Evolutionary conservation across 2,329 filamentous ascomycete genomes (phyloP), one percentile per base, ranked within the genome.

Genomic region (Myriosclerotinia scirpicola): DNA sequence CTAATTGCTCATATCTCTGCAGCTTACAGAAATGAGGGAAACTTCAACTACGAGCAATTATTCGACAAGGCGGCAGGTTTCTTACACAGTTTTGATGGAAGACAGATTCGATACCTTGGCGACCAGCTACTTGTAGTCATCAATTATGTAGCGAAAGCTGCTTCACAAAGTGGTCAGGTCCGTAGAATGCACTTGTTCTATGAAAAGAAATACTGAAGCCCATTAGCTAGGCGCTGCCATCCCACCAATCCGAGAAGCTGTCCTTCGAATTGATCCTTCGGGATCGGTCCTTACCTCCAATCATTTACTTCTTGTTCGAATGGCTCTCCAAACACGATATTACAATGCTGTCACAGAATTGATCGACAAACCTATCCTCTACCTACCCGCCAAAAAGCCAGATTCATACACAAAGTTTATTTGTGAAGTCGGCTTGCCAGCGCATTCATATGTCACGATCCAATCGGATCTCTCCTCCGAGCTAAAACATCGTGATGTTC

Each of bases 261-360:
- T 93, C 69, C 78, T 87, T 15, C 84, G 84, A 64, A 79, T 93
- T 66, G 90, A 93, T 70, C 87, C 89, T 1, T 83, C 83, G 15
- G 86, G 84, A 38, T 84, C 84, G 60, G 84, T 89, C 62, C 86
- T 92, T 71, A 92, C 89, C 5, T 83, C 83, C 5, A 81, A 81
- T 38, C 89, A 92, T 72, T 76, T 89, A 48, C 74, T 78, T 17
- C 80, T 91, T 42, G 81, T 84, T 40, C 84, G 81, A 53, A 75
- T 88, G 14, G 89, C 89, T 54, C 73, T 84, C 59, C 80, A 84
- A 63, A 81, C 83, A 42, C 78, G 84, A 70, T 78, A 78, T 50
- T 84, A 86, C 67, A 80, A 81, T 17, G 81, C 83, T 34, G 86
- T 84, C 2, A 78, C 90, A 6, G 82, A 82, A 4, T 81, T 92